phyloP scores from a whole-genome alignment of 805 yeast species.

The Candida cerambycidarum region DNA sequence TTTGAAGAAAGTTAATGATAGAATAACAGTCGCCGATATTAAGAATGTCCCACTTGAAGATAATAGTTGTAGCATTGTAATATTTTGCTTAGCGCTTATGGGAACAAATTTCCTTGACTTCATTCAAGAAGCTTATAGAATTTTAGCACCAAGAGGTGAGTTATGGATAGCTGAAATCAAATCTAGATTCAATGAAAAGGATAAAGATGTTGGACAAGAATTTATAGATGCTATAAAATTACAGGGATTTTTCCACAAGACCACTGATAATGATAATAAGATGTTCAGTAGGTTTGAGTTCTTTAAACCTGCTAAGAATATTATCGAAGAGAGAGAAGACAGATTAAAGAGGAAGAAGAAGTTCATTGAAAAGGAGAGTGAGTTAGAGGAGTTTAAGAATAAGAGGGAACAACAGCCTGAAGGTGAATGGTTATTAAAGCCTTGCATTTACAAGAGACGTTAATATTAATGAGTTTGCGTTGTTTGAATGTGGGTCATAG shows the following conservation, averaged over 20 bases:
- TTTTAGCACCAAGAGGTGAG: conserved; percentile 88
- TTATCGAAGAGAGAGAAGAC: conserved; percentile 59
- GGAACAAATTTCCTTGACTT: conserved; percentile 96
- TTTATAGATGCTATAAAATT: conserved; percentile 76
- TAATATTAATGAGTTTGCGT: no score
- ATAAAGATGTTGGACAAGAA: conserved; percentile 57
- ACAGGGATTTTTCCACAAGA: conserved; percentile 83
- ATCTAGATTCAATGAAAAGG: conserved; percentile 74
- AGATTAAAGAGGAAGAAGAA: conserved; percentile 61
- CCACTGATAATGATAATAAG: conserved; percentile 81
- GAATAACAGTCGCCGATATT: conserved; percentile 96
- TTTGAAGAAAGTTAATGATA: conserved; percentile 79
- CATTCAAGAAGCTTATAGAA: conserved; percentile 82
- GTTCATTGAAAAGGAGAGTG: conserved; percentile 69
- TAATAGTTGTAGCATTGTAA: conserved; percentile 79
- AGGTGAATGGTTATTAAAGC: conserved; percentile 88
- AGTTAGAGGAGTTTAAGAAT: conserved; percentile 56
- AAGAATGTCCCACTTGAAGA: conserved; percentile 83
- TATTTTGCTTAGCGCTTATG: conserved; percentile 93
- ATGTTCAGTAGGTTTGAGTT: conserved; percentile 96
- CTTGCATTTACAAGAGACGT: conserved; percentile 92
- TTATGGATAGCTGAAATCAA: conserved; percentile 98
- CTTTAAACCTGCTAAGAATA: conserved; percentile 76
- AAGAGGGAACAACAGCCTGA: conserved; percentile 61
- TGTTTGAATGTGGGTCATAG: neutral